Conservation (phyloP, 2,329 filamentous ascomycete genomes). For the Aspergillus brunneoviolaceus region DNA sequence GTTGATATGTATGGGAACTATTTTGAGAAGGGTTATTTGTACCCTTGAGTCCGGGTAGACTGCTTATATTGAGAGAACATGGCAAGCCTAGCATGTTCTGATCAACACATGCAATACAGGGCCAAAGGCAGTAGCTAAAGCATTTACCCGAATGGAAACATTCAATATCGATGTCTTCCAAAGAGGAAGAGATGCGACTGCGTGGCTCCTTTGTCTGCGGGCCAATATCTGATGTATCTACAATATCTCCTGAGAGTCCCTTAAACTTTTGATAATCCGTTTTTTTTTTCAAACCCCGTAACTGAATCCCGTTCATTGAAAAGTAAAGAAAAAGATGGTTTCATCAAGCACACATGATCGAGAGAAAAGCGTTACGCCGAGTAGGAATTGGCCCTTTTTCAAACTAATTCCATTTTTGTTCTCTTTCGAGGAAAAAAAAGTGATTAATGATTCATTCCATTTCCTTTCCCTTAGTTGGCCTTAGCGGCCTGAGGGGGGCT, state of each 20-base stretch:
- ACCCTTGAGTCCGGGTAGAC: constrained; percentile 42
- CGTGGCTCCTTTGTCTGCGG: background rate
- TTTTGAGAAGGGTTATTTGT: constrained; percentile 54
- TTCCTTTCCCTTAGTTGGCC: constrained; percentile 47
- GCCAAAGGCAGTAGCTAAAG: too few relatives aligned
- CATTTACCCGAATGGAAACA: background rate
- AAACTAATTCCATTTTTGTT: constrained; percentile 39
- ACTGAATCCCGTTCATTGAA: constrained; percentile 28
- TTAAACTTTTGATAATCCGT: background rate
- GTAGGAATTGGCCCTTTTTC: constrained; percentile 24
- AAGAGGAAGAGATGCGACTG: background rate
- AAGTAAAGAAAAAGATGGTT: constrained; percentile 30
- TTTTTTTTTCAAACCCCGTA: constrained; percentile 16
- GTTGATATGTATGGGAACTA: constrained; percentile 56
- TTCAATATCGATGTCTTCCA: background rate
- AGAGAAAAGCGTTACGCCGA: constrained; percentile 29
- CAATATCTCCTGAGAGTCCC: background rate
- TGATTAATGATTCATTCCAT: constrained; percentile 12
- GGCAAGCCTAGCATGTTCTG: background rate
- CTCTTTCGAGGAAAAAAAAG: constrained; percentile 16
- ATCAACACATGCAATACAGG: too few relatives aligned
- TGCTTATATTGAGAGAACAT: background rate
- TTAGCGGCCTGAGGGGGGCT: constrained; percentile 78
- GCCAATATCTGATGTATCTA: background rate
- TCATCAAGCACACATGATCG: constrained; percentile 24